Evolutionary conservation across 2,329 filamentous ascomycete genomes (phyloP).

Genomic region (Verticillium nubilum): DNA sequence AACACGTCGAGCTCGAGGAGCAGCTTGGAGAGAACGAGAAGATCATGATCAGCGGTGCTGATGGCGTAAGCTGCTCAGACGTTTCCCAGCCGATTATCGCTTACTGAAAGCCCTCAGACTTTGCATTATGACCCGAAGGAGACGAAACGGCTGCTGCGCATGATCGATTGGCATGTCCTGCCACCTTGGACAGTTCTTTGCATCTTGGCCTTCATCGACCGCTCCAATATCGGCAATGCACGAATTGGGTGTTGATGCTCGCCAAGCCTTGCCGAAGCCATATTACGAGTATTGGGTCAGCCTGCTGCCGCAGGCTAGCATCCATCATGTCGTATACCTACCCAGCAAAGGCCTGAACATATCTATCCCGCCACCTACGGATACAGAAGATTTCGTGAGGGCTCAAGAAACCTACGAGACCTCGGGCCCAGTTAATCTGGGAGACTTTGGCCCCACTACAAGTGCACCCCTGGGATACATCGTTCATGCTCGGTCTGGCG

Average conservation of each 20-base stretch:
- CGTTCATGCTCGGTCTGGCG: slow-evolving; percentile 26
- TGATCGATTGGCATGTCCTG: slow-evolving; percentile 46
- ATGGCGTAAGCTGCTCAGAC: too few species aligned
- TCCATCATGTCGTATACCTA: slow-evolving; percentile 16
- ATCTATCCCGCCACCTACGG: slow-evolving; percentile 12
- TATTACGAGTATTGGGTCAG: slow-evolving; percentile 17
- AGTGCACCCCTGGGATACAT: slow-evolving; percentile 22
- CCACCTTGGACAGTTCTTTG: slow-evolving; percentile 48
- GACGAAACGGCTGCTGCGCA: slow-evolving; percentile 43
- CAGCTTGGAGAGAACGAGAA: too few species aligned
- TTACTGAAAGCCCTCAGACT: background rate
- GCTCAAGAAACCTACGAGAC: slow-evolving; percentile 21
- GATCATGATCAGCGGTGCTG: too few species aligned
- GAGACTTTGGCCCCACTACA: slow-evolving; percentile 19
- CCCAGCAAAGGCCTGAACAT: slow-evolving; percentile 14
- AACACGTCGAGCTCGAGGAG: too few species aligned
- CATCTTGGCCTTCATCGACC: slow-evolving; percentile 28
- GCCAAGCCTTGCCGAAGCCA: slow-evolving; percentile 25
- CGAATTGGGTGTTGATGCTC: slow-evolving; percentile 34
- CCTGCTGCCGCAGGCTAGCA: slow-evolving; percentile 15
- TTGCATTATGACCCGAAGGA: slow-evolving; percentile 36
- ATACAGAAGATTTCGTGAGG: slow-evolving; percentile 17
- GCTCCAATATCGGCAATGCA: slow-evolving; percentile 46
- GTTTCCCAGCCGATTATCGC: too few species aligned
- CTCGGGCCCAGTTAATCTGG: slow-evolving; percentile 15